Evolutionary conservation across 2,329 filamentous ascomycete genomes (phyloP).

Genomic region (Lachnellula suecica): DNA sequence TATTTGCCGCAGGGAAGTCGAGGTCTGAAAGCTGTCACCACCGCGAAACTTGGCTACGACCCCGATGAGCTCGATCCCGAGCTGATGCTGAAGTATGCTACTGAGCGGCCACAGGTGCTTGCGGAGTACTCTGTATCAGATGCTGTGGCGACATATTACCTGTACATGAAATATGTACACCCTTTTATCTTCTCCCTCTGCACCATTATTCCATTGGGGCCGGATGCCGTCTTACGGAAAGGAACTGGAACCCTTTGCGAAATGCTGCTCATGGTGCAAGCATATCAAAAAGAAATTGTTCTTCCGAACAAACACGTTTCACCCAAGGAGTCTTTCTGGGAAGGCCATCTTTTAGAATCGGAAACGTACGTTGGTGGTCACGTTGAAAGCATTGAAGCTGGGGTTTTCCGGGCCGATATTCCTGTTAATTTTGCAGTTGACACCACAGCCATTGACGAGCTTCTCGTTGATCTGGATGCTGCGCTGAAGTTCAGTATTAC

Average conservation of each 20-base stretch:
- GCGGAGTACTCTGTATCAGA: slow-evolving; percentile 99
- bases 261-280: slow-evolving; percentile 99
- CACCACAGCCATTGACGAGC: slow-evolving; percentile 81
- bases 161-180: slow-evolving; percentile 99
- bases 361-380: slow-evolving; percentile 98
- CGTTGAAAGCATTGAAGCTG: slow-evolving; percentile 98
- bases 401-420: slow-evolving; percentile 94
- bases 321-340: slow-evolving; percentile 91
- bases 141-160: slow-evolving; percentile 96
- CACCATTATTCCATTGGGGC: slow-evolving; percentile 89
- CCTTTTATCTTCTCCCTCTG: slow-evolving; percentile 99
- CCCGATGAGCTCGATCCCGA: slow-evolving; percentile 97
- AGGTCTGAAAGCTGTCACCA: slow-evolving; percentile 95
- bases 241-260: slow-evolving; percentile 98
- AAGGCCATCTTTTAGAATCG: slow-evolving; percentile 92
- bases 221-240: slow-evolving; percentile 90
- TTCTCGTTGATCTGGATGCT: slow-evolving; percentile 81
- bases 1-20: slow-evolving; percentile 96
- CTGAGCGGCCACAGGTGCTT: slow-evolving; percentile 86
- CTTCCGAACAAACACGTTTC: slow-evolving; percentile 95
- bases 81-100: slow-evolving; percentile 91
- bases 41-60: slow-evolving; percentile 96
- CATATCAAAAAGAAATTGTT: slow-evolving; percentile 87
- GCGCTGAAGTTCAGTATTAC: slow-evolving; percentile 85
- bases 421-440: slow-evolving; percentile 94